A percentile compares a stretch with the other conserved stretches of the same genome.
phyloP scores from a whole-genome alignment of 1,139 yeast genomes.

The Saccharomyces hybrid region DNA sequence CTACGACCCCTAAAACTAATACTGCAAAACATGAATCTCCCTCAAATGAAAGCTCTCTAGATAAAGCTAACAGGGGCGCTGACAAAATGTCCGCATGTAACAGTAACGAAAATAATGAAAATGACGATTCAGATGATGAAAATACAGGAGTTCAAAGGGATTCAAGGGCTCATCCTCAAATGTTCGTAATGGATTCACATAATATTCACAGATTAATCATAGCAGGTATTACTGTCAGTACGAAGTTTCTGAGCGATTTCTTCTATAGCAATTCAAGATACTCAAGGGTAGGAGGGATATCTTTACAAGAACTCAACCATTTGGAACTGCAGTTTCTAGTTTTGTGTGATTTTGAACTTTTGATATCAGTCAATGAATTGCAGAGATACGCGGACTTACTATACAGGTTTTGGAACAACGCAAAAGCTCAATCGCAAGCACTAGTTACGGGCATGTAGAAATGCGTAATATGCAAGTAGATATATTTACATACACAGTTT shows the following conservation, averaged over 20 bases:
- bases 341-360: constrained; percentile 74
- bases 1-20: neutral
- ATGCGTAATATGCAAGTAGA: neutral
- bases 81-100: neutral
- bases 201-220: constrained; percentile 90
- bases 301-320: constrained; percentile 87
- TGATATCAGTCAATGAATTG: constrained; percentile 85
- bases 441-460: neutral
- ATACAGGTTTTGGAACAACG: constrained; percentile 65
- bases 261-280: constrained; percentile 93
- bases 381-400: constrained; percentile 85
- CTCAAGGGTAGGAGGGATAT: constrained; percentile 96
- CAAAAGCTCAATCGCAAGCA: neutral
- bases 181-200: constrained; percentile 92
- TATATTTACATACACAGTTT: neutral
- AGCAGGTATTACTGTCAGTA: constrained; percentile 94
- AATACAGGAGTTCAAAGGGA: neutral
- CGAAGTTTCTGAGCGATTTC: constrained; percentile 91
- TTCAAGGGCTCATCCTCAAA: constrained; percentile 10
- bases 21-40: neutral
- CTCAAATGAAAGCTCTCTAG: neutral
- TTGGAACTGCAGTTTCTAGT: constrained; percentile 83
- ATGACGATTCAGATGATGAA: neutral
- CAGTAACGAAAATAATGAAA: constrained; percentile 1
- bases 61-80: neutral